Base-by-base conservation (phyloP, 129 eudicot species). In the Saussurea involucrata region DNA sequence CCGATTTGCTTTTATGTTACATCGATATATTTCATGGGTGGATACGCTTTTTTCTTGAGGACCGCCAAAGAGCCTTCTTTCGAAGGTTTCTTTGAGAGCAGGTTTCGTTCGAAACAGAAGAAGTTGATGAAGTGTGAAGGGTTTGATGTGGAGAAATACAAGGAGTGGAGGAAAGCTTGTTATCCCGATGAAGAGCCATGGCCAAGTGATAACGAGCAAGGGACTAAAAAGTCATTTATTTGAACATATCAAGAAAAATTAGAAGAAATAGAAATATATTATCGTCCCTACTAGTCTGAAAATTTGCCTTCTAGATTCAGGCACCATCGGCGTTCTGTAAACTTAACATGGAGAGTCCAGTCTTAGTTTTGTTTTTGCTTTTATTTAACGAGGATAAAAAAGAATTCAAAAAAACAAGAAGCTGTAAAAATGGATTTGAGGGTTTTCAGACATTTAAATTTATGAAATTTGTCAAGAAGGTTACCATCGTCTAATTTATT, bases 1-100 rank as follows among this genome's bases (percentile, higher is more conserved):
- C 99, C 99, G 0, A 88, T 95, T 82, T 95, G 99, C 80, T 95
- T 95, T 86, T 95, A 88, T 40, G 96, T 90, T 0, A 90, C 99
- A 0, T 95, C 99, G 0, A 49, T 83, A 15, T 95, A 95, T 79
- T 88, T 88, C 90, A 92, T 90, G 97, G 95, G 83, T 67, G 95
- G 99, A n/a, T 95, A 95, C 11, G 77, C 90, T 0, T 95, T 95
- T 84, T 95, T 95, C 95, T 85, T 95, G 15, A 85, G 99, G 73
- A 95, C 99, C 0, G 80, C 92, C 0, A 92, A 82, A 68, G 99
- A 95, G 81, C 99, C 99, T 11, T 86, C 96, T 5, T 92, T 95
- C 27, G 99, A 95, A 82, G 97, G 99, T 4, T 89, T 86, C 75
- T 92, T 79, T 32, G 91, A 92, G 68, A 88, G 92, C 88, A 84